Evolutionary conservation across 495 filamentous ascomycete species (phyloP).

Genomic region (Tuber borchii): DNA sequence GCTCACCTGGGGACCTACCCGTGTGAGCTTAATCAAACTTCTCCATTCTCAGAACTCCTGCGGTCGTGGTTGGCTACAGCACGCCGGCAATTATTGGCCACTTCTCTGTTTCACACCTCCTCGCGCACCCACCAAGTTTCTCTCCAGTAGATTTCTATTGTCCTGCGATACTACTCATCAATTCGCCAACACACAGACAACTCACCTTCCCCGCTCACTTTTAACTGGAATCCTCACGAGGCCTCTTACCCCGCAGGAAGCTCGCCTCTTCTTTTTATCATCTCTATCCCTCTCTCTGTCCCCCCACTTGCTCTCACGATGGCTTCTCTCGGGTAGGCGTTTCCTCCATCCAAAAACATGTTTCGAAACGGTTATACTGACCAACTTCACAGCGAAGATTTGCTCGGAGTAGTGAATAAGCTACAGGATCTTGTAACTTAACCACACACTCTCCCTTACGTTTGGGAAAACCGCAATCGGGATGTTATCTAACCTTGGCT

Average conservation of each 20-base stretch:
- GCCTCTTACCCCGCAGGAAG: constrained; percentile 7
- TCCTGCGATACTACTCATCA: constrained; percentile 28
- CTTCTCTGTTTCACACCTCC: constrained; percentile 21
- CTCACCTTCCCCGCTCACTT: constrained; percentile 32
- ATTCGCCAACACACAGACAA: constrained; percentile 36
- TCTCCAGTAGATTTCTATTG: constrained; percentile 27
- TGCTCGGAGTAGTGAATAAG: constrained; percentile 89
- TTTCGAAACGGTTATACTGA: constrained; percentile 29
- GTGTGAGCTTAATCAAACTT: constrained; percentile 28
- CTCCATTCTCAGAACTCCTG: constrained; percentile 17
- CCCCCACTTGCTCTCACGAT: constrained; percentile 28
- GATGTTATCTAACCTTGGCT: background rate
- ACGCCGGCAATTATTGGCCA: constrained; percentile 26
- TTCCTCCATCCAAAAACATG: constrained; percentile 13
- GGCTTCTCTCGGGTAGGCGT: constrained; percentile 37
- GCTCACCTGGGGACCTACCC: background rate
- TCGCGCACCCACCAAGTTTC: constrained; percentile 21
- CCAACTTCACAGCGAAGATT: constrained; percentile 70
- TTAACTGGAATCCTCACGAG: constrained; percentile 23
- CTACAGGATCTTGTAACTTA: constrained; percentile 75
- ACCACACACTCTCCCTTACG: constrained; percentile 5
- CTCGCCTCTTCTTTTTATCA: constrained; percentile 14
- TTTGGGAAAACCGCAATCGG: background rate
- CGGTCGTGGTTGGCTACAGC: constrained; percentile 16
- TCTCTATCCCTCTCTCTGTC: constrained; percentile 19